Conservation (phyloP, 2,329 filamentous ascomycete species). For the Pseudocercospora pini-densiflorae region DNA sequence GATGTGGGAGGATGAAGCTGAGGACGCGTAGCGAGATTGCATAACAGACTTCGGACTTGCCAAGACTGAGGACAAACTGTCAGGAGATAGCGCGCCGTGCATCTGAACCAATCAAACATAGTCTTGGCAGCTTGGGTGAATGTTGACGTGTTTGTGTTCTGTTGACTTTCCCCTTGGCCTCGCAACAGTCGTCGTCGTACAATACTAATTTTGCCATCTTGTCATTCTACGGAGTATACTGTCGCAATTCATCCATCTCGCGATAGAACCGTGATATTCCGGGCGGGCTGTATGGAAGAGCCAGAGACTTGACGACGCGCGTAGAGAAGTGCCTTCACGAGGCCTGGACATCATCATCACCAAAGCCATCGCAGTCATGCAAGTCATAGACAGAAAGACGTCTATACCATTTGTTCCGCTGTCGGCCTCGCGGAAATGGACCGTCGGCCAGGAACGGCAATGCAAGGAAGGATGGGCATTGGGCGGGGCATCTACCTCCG, state of each 20-base stretch:
- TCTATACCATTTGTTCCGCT: neutral
- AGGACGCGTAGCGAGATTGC: too few relatives aligned
- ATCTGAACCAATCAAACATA: neutral
- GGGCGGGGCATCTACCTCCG: conserved; percentile 7
- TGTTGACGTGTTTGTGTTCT: neutral
- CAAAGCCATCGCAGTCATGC: neutral
- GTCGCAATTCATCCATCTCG: too few relatives aligned
- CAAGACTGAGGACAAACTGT: too few relatives aligned
- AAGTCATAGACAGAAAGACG: neutral
- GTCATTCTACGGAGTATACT: neutral
- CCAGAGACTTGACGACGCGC: too few relatives aligned
- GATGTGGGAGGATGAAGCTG: too few relatives aligned
- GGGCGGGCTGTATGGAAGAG: too few relatives aligned
- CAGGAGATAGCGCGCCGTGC: too few relatives aligned
- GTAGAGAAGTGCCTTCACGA: too few relatives aligned
- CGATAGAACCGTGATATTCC: too few relatives aligned
- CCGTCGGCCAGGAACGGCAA: neutral
- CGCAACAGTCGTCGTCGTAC: neutral
- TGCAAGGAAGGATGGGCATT: neutral
- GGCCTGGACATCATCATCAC: neutral
- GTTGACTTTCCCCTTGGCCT: neutral
- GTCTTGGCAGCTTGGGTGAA: neutral
- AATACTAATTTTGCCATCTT: neutral
- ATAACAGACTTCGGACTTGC: too few relatives aligned
- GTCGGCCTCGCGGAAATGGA: neutral